phyloP scores from a whole-genome alignment of 2,329 filamentous ascomycete genomes.

The Ilyonectria robusta region DNA sequence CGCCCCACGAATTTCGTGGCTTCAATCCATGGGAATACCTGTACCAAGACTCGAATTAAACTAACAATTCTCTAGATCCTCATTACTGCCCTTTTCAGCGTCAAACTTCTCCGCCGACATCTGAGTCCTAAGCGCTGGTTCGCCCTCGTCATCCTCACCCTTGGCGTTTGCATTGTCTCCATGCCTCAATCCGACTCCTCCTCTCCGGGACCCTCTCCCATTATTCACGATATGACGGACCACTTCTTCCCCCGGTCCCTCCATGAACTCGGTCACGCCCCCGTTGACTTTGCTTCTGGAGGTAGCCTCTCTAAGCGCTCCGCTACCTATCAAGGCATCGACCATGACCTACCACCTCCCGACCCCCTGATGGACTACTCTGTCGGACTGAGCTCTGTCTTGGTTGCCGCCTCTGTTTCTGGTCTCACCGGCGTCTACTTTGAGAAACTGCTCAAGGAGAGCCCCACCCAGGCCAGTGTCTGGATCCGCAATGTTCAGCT shows the following conservation, averaged over 20 bases:
- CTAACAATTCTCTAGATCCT: constrained; percentile 71
- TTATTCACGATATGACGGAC: constrained; percentile 74
- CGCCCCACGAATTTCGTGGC: background rate
- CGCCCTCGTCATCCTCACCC: constrained; percentile 82
- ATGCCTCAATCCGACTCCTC: constrained; percentile 74
- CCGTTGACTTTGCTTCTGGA: constrained; percentile 35
- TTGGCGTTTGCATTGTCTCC: constrained; percentile 89
- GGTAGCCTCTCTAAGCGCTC: constrained; percentile 66
- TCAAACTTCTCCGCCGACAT: constrained; percentile 79
- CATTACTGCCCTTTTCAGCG: constrained; percentile 89
- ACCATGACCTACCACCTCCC: constrained; percentile 66
- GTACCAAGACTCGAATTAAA: background rate
- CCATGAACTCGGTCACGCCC: constrained; percentile 77
- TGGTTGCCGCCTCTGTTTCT: constrained; percentile 84
- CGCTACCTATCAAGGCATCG: constrained; percentile 92
- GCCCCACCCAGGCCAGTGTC: constrained; percentile 80
- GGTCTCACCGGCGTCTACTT: constrained; percentile 90
- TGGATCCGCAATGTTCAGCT: constrained; percentile 97
- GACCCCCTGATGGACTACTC: constrained; percentile 79
- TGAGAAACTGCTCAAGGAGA: constrained; percentile 92
- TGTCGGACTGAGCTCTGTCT: constrained; percentile 83
- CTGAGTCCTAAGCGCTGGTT: constrained; percentile 84
- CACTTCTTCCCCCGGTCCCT: constrained; percentile 84
- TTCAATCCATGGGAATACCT: background rate
- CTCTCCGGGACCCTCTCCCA: constrained; percentile 62